Percentiles rank a stretch among this genome's conserved stretches.
Conservation (phyloP, 257 asterid species). For the Forsythia viridissima region DNA sequence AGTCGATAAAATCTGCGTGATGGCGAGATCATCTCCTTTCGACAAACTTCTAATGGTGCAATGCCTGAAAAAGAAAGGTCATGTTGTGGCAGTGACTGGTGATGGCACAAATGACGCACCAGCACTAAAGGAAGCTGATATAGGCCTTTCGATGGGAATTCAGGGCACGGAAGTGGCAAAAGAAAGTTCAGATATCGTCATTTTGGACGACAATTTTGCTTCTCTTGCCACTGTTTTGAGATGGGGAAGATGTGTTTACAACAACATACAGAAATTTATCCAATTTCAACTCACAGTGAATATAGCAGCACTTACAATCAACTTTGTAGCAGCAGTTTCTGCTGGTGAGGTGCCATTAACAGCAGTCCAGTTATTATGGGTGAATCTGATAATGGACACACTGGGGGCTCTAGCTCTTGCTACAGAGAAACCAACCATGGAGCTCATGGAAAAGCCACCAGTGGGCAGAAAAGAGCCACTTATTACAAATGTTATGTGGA, state of each 20-base stretch:
- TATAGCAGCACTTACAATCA: slow-evolving; percentile 54
- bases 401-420: slow-evolving; percentile 54
- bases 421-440: slow-evolving; percentile 46
- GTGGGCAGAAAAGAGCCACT: slow-evolving; percentile 47
- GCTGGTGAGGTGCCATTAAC: slow-evolving; percentile 69
- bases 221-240: slow-evolving; percentile 53
- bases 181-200: slow-evolving; percentile 71
- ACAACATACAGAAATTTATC: slow-evolving; percentile 67
- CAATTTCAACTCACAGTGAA: slow-evolving; percentile 67
- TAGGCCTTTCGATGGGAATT: slow-evolving; percentile 75
- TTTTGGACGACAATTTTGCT: slow-evolving; percentile 63
- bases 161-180: slow-evolving; percentile 75
- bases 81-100: slow-evolving; percentile 76
- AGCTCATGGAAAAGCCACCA: slow-evolving; percentile 44
- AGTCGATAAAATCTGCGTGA: slow-evolving; percentile 53
- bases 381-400: slow-evolving; percentile 51
- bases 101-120: slow-evolving; percentile 80
- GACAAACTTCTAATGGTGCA: slow-evolving; percentile 81
- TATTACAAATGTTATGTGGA: slow-evolving; percentile 53
- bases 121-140: slow-evolving; percentile 66
- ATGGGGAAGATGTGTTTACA: slow-evolving; percentile 60
- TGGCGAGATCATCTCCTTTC: slow-evolving; percentile 79
- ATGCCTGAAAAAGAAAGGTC: slow-evolving; percentile 58
- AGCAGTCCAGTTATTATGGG: slow-evolving; percentile 63
- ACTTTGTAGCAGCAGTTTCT: slow-evolving; percentile 59